Base-by-base conservation (phyloP, 78 protist genomes). In the Polysphondylium violaceum region DNA sequence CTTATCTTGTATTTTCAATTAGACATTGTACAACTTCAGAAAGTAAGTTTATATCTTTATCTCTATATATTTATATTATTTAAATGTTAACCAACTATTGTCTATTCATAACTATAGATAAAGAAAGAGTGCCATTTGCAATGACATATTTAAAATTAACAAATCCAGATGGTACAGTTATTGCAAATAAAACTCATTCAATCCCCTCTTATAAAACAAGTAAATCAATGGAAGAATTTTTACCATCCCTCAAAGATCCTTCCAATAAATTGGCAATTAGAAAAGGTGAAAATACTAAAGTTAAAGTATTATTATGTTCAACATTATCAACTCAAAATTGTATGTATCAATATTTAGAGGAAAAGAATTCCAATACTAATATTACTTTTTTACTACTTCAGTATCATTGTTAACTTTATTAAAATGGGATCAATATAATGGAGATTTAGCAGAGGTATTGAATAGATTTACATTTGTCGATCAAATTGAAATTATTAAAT, bases 11-110 rank as follows among this genome's bases (percentile, higher is more conserved):
- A 0, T 75, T 86, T 35, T 51, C 81, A n/a, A 65, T 71, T 29
- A 64, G 92, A 51, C 92, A 86, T 65, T 86, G 92, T 58, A 86
- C 92, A 38, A 76, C 92, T 1, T 65, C 76, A 17, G 86, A 86
- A 72, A 65, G 86, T 64, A 76, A 61, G 16, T 76, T 33, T 6
- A 19, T 14, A 14, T 25, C 21, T 31, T 17, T 36, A 64, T 29
- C 11, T 5, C 5, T 36, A 64, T 25, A 11, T 29, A 19, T 64
- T 25, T 3, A 64, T 64, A 64, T 5, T 19, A 29, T 64, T 64
- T 19, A 64, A 16, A 64, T 11, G 11, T 43, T 38, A 23, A 67
- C 44, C 23, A 40, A 40, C 17, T n/a, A 14, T 40, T 43, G 3
- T 2, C 2, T 21, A 21, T 56, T 56, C 21, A 17, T 12, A 41